These are phyloP conservation scores for Aaosphaeria pasadenensis DNA, from an alignment of 2,329 filamentous ascomycete species.

Conservation along the genomic window DNA sequence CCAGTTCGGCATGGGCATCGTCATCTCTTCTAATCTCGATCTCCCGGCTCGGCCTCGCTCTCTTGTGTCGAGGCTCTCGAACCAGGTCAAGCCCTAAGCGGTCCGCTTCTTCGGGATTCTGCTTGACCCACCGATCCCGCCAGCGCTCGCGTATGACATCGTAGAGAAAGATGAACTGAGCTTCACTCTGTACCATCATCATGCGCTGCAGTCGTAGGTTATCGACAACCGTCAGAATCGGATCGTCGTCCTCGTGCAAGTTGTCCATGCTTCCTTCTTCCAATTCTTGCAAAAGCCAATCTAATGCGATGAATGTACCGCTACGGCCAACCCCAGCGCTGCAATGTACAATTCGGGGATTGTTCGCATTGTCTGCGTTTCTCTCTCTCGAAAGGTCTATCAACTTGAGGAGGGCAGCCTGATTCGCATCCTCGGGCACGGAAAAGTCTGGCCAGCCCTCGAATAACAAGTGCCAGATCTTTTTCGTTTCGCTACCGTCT, in stretches of 20 bases:
- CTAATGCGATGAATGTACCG: constrained; percentile 94
- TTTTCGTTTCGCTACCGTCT: constrained; percentile 53
- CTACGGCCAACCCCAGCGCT: constrained; percentile 92
- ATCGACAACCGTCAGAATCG: constrained; percentile 77
- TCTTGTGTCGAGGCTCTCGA: constrained; percentile 23
- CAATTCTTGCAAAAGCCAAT: constrained; percentile 82
- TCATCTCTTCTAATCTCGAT: constrained; percentile 6
- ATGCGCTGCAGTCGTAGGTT: constrained; percentile 79
- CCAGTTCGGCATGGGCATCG: constrained; percentile 25
- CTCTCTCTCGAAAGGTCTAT: constrained; percentile 65
- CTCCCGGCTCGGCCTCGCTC: constrained; percentile 20
- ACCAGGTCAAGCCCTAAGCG: constrained; percentile 14
- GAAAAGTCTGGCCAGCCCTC: constrained; percentile 87
- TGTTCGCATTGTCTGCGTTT: constrained; percentile 47
- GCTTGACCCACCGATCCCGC: constrained; percentile 50
- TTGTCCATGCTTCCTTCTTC: constrained; percentile 65
- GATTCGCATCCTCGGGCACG: constrained; percentile 68
- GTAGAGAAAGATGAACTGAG: constrained; percentile 86
- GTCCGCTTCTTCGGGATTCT: constrained; percentile 26
- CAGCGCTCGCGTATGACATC: constrained; percentile 75
- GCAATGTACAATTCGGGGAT: constrained; percentile 69
- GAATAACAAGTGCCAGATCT: constrained; percentile 83
- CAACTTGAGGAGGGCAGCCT: constrained; percentile 65
- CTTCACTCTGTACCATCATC: constrained; percentile 91
- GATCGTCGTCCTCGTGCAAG: constrained; percentile 55